Percentiles rank a stretch among this genome's conserved stretches.
phyloP scores from a whole-genome alignment of 139 green algal species.

The Picocystis salinarum region DNA sequence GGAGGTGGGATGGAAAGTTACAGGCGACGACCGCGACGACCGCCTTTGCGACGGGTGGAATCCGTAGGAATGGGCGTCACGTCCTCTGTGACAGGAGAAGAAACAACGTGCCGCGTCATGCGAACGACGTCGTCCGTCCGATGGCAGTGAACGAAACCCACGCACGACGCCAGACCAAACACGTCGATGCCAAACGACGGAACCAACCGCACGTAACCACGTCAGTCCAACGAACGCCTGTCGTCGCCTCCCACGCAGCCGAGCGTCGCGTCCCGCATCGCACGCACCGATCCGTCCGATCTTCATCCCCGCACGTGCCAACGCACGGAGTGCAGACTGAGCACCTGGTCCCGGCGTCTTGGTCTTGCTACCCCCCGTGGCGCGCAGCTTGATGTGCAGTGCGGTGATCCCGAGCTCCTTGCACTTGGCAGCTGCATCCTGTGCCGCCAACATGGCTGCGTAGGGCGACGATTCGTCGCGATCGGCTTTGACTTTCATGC shows the following conservation, averaged over 20 bases:
- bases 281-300: slow-evolving; percentile 86
- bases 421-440: slow-evolving; percentile 87
- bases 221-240: not conserved
- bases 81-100: slow-evolving; percentile 57
- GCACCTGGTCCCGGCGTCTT: slow-evolving; percentile 96
- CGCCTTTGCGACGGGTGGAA: slow-evolving; percentile 88
- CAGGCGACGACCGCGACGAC: slow-evolving; percentile 82
- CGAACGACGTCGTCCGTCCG: no score
- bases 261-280: not conserved
- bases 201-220: not conserved
- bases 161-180: not conserved
- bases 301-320: slow-evolving; percentile 96
- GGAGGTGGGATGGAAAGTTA: slow-evolving; percentile 31
- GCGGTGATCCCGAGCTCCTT: slow-evolving; percentile 97
- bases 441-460: slow-evolving; percentile 96
- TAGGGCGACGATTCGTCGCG: slow-evolving; percentile 97
- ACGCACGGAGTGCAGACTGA: slow-evolving; percentile 87
- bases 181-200: not conserved
- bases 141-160: no score
- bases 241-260: not conserved
- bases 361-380: slow-evolving; percentile 96
- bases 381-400: slow-evolving; percentile 97
- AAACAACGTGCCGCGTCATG: not conserved
- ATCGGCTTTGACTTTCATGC: slow-evolving; percentile 99
- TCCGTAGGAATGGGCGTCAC: slow-evolving; percentile 98